Base-by-base conservation (phyloP, 495 filamentous ascomycete species). In the Saxispiralis lemnorum region DNA sequence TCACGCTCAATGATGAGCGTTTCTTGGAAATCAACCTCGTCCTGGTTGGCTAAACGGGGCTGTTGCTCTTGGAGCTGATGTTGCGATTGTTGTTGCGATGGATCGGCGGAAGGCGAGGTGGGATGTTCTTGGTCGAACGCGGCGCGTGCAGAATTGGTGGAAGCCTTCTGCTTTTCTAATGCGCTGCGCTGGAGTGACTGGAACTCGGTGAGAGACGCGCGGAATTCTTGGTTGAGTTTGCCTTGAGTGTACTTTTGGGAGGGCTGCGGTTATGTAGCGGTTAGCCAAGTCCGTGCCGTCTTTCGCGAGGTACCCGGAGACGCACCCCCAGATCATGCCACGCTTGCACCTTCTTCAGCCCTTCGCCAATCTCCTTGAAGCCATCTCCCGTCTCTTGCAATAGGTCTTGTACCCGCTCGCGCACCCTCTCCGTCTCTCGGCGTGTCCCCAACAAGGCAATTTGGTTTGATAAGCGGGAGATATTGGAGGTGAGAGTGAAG, bases 1-100 rank as follows among this genome's bases (percentile, higher is more conserved):
- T 99, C 89, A 14, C 89, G 84, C 68, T 96, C 87, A 47, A 88
- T 75, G 57, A 99, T 96, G 30, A 99, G 65, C 10, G 79, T 76
- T 48, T 96, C 92, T 56, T 99, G 92, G 66, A 96, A 99, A 55
- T 96, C 86, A 39, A 99, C 89, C 54, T 99, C 89, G 55, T 83
- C 79, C 58, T 99, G 89, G 31, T 85, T 73, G 1, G 89, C 89
- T 1, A 96, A 71, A 13, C 79, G 81, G 19, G 79, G 66, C 52
- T 82, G 73, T 50, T 89, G 76, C 55, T 88, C 74, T 43, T 88
- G 70, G 54, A 86, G 81, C 41, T 73, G 67, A 41, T 71, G 67
- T 20, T 71, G 66, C 45, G 47, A 63, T 51, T 52, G 56, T 38
- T 37, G 63, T 39, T 15, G 62, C 50, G 12, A 51, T 7, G 57